A percentile compares a stretch with the other conserved stretches of the same genome.
Evolutionary conservation across 2,329 filamentous ascomycete genomes (phyloP).

Genomic region (Pseudogymnoascus sp.): DNA sequence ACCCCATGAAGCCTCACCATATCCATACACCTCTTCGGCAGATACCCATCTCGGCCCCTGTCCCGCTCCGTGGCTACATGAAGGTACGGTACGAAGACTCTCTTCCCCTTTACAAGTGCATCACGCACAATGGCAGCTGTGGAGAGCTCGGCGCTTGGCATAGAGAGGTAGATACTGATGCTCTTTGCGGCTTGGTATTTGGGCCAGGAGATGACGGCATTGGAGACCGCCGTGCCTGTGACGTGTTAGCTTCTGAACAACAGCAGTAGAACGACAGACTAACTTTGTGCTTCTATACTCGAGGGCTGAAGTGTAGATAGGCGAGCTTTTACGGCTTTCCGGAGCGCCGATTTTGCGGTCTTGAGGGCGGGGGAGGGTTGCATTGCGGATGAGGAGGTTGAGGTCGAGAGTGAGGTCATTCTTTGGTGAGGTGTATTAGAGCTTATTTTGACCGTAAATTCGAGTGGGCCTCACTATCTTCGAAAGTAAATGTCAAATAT

Average conservation of each 20-base stretch:
- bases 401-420: background rate
- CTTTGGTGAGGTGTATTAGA: background rate
- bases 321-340: background rate
- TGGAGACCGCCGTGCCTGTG: background rate
- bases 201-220: background rate
- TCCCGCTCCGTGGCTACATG: slow-evolving; percentile 48
- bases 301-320: background rate
- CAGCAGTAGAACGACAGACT: background rate
- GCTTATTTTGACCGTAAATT: background rate
- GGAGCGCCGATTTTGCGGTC: slow-evolving; percentile 2
- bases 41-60: slow-evolving; percentile 22
- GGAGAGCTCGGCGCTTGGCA: slow-evolving; percentile 81
- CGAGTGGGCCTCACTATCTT: background rate
- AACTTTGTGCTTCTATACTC: slow-evolving; percentile 1
- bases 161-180: slow-evolving; percentile 85
- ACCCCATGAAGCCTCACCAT: slow-evolving; percentile 76
- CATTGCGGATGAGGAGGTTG: background rate
- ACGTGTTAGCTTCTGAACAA: background rate
- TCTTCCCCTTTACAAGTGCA: slow-evolving; percentile 69
- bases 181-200: slow-evolving; percentile 63
- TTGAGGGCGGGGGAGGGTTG: background rate
- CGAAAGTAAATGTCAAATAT: background rate
- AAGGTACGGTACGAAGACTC: slow-evolving; percentile 87
- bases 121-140: slow-evolving; percentile 76
- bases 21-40: slow-evolving; percentile 73